Conservation (phyloP, 2,329 filamentous ascomycete species). For the Colletotrichum godetiae region DNA sequence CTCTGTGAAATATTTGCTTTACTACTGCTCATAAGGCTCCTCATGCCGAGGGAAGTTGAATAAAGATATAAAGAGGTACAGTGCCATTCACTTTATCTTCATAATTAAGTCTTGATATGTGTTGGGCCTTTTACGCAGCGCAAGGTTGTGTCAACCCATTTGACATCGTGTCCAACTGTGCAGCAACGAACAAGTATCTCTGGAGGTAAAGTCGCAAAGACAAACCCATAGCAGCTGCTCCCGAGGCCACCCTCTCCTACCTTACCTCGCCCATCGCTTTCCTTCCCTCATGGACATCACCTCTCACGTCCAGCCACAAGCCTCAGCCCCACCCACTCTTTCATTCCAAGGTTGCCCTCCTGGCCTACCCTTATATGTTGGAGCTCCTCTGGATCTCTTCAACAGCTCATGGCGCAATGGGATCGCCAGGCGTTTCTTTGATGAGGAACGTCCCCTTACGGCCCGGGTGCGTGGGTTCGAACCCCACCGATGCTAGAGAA, state of each 20-base stretch:
- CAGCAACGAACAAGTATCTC: neutral
- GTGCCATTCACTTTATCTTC: too few relatives aligned
- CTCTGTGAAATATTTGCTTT: too few relatives aligned
- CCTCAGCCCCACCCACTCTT: neutral
- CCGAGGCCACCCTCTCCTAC: neutral
- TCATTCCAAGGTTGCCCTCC: neutral
- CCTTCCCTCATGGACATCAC: neutral
- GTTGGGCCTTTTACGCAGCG: too few relatives aligned
- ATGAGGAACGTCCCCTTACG: constrained; percentile 2
- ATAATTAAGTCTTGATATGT: too few relatives aligned
- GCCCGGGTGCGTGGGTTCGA: constrained; percentile 23
- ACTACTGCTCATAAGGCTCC: too few relatives aligned
- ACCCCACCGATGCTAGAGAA: constrained; percentile 16
- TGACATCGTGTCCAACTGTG: too few relatives aligned
- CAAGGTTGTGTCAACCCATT: neutral
- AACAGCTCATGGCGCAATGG: constrained; percentile 12
- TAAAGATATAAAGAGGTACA: too few relatives aligned
- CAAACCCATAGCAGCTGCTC: neutral
- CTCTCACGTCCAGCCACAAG: neutral
- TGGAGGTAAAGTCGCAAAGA: too few relatives aligned
- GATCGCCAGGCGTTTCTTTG: constrained; percentile 4
- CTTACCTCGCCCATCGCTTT: neutral
- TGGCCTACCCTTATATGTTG: neutral
- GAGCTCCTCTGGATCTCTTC: neutral
- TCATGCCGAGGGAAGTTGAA: too few relatives aligned